Conservation (phyloP, 768 basidiomycete genomes). For the Tulasnella sp. region DNA sequence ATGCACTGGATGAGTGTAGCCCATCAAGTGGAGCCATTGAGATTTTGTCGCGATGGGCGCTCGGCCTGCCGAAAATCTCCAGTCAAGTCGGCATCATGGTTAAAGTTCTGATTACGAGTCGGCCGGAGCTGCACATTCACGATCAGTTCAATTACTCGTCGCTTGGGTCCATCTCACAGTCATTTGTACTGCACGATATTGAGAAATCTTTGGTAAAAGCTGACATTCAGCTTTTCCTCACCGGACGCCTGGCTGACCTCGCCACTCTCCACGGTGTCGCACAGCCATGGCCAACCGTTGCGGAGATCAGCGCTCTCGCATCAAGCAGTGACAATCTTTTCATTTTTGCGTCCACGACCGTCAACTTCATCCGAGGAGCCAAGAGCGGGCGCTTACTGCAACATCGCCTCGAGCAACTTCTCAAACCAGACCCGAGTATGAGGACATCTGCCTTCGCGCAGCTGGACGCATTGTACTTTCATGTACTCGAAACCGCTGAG, state of each 20-base stretch:
- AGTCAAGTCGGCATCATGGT: slow-evolving; percentile 44
- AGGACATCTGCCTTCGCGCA: no score
- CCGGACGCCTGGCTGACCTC: neutral
- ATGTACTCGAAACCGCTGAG: no score
- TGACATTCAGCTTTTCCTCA: slow-evolving; percentile 33
- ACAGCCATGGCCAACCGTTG: slow-evolving; percentile 17
- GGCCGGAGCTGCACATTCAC: slow-evolving; percentile 41
- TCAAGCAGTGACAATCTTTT: neutral
- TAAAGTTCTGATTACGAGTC: slow-evolving; percentile 40
- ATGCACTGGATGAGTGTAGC: slow-evolving; percentile 48
- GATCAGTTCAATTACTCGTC: neutral
- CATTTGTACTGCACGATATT: slow-evolving; percentile 29
- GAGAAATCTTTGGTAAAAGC: slow-evolving; percentile 15
- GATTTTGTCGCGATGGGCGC: slow-evolving; percentile 40
- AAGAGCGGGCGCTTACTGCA: no score
- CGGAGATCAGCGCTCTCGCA: neutral
- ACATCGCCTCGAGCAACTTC: no score
- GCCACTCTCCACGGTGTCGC: neutral
- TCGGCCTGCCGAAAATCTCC: slow-evolving; percentile 39
- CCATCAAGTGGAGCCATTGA: neutral
- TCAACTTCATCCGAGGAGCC: no score
- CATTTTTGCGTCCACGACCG: no score
- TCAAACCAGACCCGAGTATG: no score
- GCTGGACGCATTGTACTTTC: no score
- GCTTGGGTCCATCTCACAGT: neutral